Percentiles rank a stretch among this genome's conserved stretches.
Evolutionary conservation across 2,329 filamentous ascomycete genomes (phyloP).

Genomic region (Diaporthe caulivora): DNA sequence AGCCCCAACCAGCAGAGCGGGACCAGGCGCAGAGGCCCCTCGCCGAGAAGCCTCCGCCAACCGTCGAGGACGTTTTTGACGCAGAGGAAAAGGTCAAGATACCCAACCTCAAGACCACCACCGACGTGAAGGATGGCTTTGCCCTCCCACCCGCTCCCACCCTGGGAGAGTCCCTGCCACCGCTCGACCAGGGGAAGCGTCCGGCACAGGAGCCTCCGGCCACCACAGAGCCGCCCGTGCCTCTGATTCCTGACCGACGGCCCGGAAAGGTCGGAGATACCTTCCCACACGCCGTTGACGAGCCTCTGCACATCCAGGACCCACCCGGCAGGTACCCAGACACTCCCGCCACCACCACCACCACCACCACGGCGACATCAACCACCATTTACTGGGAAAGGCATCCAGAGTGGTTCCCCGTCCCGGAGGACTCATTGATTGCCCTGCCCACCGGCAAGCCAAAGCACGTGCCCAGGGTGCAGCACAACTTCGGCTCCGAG

Average conservation of each 20-base stretch:
- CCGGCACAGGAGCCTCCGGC: conserved; percentile 44
- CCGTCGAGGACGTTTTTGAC: conserved; percentile 16
- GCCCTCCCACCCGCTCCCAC: conserved; percentile 43
- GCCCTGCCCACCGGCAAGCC: conserved; percentile 79
- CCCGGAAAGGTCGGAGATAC: conserved; percentile 42
- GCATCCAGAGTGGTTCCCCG: conserved; percentile 80
- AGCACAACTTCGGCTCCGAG: conserved; percentile 79
- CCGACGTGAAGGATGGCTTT: conserved; percentile 45
- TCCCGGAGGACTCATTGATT: conserved; percentile 78
- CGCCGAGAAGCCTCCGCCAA: not conserved
- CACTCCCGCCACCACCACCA: conserved; percentile 37
- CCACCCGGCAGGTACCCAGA: conserved; percentile 44
- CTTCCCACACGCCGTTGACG: conserved; percentile 42
- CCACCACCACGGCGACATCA: conserved; percentile 42
- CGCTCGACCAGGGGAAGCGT: conserved; percentile 35
- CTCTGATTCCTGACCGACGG: conserved; percentile 48
- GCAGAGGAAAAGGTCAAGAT: conserved; percentile 42
- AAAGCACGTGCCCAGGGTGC: conserved; percentile 80
- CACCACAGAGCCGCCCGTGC: conserved; percentile 43
- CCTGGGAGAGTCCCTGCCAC: conserved; percentile 21
- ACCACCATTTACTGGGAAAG: conserved; percentile 77
- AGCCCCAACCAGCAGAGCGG: conserved; percentile 10
- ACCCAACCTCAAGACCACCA: conserved; percentile 46
- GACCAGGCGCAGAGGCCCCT: conserved; percentile 24
- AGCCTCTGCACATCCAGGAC: conserved; percentile 42